A percentile compares a stretch with the other conserved stretches of the same genome.
These are phyloP conservation scores for Eragrostis curvula DNA, from an alignment of 176 grass and related monocot genomes.

Conservation along the genomic window DNA sequence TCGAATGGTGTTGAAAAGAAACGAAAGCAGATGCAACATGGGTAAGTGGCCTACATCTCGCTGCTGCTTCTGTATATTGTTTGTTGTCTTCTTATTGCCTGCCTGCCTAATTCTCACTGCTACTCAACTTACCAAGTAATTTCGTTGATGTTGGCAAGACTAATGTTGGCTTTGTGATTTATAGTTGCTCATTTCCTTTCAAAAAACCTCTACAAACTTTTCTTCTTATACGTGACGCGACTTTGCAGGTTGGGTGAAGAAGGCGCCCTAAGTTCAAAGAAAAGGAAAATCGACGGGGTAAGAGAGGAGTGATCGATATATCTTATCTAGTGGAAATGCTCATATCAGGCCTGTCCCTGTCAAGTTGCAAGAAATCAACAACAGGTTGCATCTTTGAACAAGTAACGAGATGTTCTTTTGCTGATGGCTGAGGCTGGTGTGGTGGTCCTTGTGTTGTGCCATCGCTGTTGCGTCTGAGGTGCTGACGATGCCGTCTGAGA, in stretches of 20 bases:
- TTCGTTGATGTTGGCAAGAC: neutral
- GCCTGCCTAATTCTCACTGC: too few relatives aligned
- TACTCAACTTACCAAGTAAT: too few relatives aligned
- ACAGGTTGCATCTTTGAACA: neutral
- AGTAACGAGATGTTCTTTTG: too few relatives aligned
- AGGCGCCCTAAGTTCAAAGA: neutral
- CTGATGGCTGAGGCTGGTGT: too few relatives aligned
- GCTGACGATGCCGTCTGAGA: too few relatives aligned
- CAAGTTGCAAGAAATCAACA: neutral
- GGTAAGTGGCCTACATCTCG: slow-evolving; percentile 37
- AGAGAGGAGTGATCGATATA: neutral
- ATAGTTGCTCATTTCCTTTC: too few relatives aligned
- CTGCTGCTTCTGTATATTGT: neutral
- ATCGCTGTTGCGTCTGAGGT: too few relatives aligned
- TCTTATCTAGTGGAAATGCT: neutral
- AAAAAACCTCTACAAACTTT: too few relatives aligned
- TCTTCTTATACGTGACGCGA: neutral
- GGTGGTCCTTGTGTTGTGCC: too few relatives aligned
- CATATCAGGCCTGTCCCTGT: neutral
- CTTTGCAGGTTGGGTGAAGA: slow-evolving; percentile 1
- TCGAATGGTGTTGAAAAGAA: slow-evolving; percentile 28
- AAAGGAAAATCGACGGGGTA: neutral
- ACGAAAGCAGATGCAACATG: slow-evolving; percentile 46
- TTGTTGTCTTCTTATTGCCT: neutral
- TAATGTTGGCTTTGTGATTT: neutral